Evolutionary conservation across 2,329 filamentous ascomycete species (phyloP), one percentile per base, ranked within the genome.

Genomic region (Domatiomyces catenatus): DNA sequence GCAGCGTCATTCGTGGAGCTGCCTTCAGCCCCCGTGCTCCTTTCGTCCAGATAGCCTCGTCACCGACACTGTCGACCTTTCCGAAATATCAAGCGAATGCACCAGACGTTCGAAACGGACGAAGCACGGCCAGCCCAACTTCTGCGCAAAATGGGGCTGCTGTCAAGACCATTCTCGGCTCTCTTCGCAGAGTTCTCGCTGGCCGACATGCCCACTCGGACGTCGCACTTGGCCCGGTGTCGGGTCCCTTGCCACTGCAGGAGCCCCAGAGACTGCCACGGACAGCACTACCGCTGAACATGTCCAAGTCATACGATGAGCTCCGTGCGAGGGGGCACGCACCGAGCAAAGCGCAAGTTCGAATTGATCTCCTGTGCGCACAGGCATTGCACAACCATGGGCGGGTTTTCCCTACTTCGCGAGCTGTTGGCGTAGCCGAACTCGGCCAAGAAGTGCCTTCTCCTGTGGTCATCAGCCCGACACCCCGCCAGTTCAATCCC

Each of bases 1-100:
- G 89, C 8, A 90, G 84, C 56, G 76, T 98, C 39, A 89, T 96
- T 18, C 79, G 90, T 48, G 92, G 92, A 12, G 86, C 88, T 52
- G 64, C 94, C 5, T 77, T 93, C 54, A 86, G 88, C 15, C 92
- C 90, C 1, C 79, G 79, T 0, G 84, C 92, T 54, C 80, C 89
- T 0, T 87, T 85, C 62, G 83, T 95, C 42, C 56, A 58, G 26
- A 54, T 58, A 80, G 89, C 44, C 70, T 81, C 36, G 68, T 80
- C 48, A 70, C 76, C 5, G 73, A 76, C 5, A 71, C 70, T 46
- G 73, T 73, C 2, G 69, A 66, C 19, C 55, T 64, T 28, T 60
- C 65, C 50, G 60, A 69, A 42, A 58, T 63, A n/a, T 54, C 62
- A 22, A 18, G n/a, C 17, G 20, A 39, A 5, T 5, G 32, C 10